Evolutionary conservation across 2,329 filamentous ascomycete genomes (phyloP).

Genomic region (Penicillium sp.): DNA sequence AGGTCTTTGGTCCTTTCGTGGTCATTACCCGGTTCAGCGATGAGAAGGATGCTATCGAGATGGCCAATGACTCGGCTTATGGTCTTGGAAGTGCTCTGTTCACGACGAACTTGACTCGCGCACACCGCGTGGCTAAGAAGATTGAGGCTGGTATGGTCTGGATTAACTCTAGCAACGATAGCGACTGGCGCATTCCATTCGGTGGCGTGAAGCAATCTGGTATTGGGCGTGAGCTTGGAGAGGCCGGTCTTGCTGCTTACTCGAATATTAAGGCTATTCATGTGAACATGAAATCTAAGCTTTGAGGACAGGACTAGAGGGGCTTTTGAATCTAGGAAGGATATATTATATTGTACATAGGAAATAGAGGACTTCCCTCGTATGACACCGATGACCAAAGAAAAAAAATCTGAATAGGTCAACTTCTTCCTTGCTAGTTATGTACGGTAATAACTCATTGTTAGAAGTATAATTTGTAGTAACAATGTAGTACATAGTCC

Average conservation of each 20-base stretch:
- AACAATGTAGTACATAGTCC: no score
- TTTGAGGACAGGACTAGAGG: conserved; percentile 11
- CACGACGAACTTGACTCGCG: conserved; percentile 36
- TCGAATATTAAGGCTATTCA: conserved; percentile 29
- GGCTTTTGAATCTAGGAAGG: neutral
- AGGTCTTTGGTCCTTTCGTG: conserved; percentile 42
- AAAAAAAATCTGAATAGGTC: no score
- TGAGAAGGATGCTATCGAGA: conserved; percentile 34
- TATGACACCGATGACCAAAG: no score
- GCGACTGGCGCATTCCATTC: conserved; percentile 36
- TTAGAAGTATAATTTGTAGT: no score
- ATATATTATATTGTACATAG: neutral
- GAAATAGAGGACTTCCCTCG: neutral
- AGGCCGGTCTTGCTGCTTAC: conserved; percentile 54
- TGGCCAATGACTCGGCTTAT: conserved; percentile 40
- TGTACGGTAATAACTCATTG: no score
- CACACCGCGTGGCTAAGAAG: conserved; percentile 36
- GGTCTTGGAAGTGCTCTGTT: conserved; percentile 40
- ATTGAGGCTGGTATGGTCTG: conserved; percentile 43
- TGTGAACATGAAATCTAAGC: conserved; percentile 33
- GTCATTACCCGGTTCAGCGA: conserved; percentile 35
- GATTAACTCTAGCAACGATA: conserved; percentile 40
- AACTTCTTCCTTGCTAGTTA: no score
- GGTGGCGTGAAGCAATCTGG: conserved; percentile 53
- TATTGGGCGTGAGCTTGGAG: conserved; percentile 54